Percentiles rank a stretch among this genome's conserved stretches.
phyloP scores from a whole-genome alignment of 2,329 filamentous ascomycete species.

The Diaporthe ilicicola region DNA sequence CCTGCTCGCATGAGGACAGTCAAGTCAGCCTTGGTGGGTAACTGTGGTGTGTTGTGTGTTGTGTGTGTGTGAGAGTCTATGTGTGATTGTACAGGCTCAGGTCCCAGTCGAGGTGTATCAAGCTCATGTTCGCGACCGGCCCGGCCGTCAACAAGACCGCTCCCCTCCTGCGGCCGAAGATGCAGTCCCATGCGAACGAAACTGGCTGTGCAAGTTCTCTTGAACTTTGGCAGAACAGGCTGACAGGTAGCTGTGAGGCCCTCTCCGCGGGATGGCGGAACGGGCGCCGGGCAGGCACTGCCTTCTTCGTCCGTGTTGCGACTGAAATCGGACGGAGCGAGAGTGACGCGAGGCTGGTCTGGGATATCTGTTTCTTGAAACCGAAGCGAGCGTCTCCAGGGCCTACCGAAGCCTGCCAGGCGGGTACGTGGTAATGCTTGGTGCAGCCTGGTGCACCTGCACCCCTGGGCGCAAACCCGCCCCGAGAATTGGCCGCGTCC shows the following conservation, averaged over 20 bases:
- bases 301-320: background rate
- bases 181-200: conserved; percentile 4
- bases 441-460: too few relatives aligned
- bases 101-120: conserved; percentile 8
- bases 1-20: background rate
- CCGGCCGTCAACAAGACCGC: conserved; percentile 1
- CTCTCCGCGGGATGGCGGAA: background rate
- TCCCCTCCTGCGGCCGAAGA: background rate
- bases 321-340: conserved; percentile 1
- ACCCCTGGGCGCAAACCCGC: too few relatives aligned
- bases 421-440: background rate
- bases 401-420: background rate
- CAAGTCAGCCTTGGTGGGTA: background rate
- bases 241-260: too few relatives aligned
- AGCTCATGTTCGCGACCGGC: conserved; percentile 16
- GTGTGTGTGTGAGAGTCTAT: too few relatives aligned
- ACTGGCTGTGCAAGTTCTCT: background rate
- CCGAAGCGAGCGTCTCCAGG: background rate
- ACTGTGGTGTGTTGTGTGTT: too few relatives aligned
- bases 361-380: conserved; percentile 15
- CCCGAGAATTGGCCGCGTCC: background rate
- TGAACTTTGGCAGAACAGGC: background rate
- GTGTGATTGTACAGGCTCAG: background rate
- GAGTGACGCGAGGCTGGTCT: conserved; percentile 5
- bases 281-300: background rate